These are phyloP conservation scores for Cryptococcus hybrid DNA, from an alignment of 1,284 basidiomycete genomes.

Conservation along the genomic window DNA sequence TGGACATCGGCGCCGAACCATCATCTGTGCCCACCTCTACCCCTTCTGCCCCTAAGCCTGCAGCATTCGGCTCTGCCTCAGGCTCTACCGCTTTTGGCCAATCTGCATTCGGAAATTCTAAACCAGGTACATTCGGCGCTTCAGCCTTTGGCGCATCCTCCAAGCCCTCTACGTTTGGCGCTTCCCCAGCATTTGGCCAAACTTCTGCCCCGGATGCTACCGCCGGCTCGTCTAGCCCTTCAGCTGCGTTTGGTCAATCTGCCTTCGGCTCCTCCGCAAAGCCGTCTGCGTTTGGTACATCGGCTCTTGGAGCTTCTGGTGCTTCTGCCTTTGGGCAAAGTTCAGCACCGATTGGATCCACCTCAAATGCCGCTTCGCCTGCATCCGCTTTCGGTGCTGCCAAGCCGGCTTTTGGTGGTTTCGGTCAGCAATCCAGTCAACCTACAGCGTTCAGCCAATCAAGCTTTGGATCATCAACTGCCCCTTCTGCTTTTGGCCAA, in stretches of 20 bases:
- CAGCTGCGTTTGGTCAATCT: conserved; percentile 22
- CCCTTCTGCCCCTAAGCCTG: conserved; percentile 8
- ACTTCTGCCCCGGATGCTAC: conserved; percentile 3
- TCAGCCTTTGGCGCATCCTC: conserved; percentile 4
- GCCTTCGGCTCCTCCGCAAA: conserved; percentile 16
- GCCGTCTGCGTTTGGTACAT: conserved; percentile 15
- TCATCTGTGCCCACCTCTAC: conserved; percentile 2
- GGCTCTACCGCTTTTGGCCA: conserved; percentile 15
- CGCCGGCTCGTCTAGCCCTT: conserved; percentile 9
- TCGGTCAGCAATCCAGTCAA: neutral
- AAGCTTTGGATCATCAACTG: conserved; percentile 22
- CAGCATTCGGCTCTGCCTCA: neutral
- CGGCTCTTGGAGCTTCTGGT: conserved; percentile 4
- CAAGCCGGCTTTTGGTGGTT: conserved; percentile 6
- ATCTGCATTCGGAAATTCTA: conserved; percentile 23
- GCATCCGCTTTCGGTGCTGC: neutral
- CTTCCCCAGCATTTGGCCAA: conserved; percentile 5
- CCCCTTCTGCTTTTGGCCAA: conserved; percentile 23
- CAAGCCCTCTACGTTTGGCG: conserved; percentile 10
- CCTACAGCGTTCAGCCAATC: neutral
- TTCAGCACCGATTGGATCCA: conserved; percentile 20
- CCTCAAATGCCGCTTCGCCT: conserved; percentile 3
- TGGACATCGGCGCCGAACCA: conserved; percentile 9
- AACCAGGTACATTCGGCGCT: neutral
- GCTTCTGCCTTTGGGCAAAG: conserved; percentile 8